A percentile compares a stretch with the other conserved stretches of the same genome.
Conservation (phyloP, 768 basidiomycete genomes). For the Clitopilus passeckerianus region DNA sequence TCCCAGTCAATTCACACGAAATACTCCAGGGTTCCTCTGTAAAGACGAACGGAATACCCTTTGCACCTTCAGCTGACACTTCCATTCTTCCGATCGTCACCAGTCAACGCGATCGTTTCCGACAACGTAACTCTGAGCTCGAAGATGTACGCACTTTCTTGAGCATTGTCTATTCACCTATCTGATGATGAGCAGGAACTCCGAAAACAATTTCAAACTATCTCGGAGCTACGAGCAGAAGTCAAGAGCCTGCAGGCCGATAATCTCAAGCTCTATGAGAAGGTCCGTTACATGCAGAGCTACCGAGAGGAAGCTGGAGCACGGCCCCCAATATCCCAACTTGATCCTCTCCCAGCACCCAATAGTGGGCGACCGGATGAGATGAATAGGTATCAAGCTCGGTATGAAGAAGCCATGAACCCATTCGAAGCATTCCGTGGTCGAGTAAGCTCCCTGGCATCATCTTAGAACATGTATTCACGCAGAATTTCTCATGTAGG, state of each 20-base stretch:
- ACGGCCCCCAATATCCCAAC: conserved; percentile 54
- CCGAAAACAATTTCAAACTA: conserved; percentile 90
- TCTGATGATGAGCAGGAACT: conserved; percentile 59
- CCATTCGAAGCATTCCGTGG: conserved; percentile 98
- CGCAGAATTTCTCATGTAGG: conserved; percentile 40
- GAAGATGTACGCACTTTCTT: conserved; percentile 64
- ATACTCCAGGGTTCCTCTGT: conserved; percentile 9
- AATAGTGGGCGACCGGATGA: conserved; percentile 48
- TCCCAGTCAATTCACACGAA: conserved; percentile 4
- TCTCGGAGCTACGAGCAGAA: conserved; percentile 90
- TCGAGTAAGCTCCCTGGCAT: conserved; percentile 43
- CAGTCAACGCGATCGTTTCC: conserved; percentile 94
- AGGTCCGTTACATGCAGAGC: conserved; percentile 97
- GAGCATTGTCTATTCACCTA: background rate
- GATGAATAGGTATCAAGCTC: conserved; percentile 82
- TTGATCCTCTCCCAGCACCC: conserved; percentile 59
- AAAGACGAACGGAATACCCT: conserved; percentile 58
- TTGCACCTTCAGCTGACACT: conserved; percentile 75
- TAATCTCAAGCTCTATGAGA: conserved; percentile 97
- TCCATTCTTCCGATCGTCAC: conserved; percentile 99
- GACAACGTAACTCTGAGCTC: conserved; percentile 93
- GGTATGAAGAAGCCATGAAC: conserved; percentile 97
- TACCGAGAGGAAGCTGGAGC: conserved; percentile 74
- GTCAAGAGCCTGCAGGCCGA: conserved; percentile 90
- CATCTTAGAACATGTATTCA: background rate